Percentiles rank a stretch among this genome's conserved stretches.
Evolutionary conservation across 2,329 filamentous ascomycete genomes (phyloP).

Genomic region (Trichoderma koningii): DNA sequence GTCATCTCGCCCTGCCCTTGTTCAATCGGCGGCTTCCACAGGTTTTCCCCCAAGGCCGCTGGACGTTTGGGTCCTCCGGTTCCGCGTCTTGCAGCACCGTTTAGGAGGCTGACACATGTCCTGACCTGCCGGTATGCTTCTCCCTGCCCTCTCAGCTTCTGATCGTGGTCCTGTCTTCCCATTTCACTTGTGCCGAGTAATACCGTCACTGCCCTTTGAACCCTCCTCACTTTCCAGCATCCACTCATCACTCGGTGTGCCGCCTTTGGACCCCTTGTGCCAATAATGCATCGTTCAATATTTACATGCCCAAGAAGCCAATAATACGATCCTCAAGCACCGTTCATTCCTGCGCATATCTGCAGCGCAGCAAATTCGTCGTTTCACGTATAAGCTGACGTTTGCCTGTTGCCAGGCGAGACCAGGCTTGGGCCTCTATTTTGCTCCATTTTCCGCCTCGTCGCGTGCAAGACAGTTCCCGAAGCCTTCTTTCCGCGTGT

Average conservation of each 20-base stretch:
- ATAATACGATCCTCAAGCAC: not conserved
- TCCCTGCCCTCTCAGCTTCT: not conserved
- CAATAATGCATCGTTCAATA: slow-evolving; percentile 18
- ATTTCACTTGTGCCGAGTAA: not conserved
- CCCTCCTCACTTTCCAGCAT: slow-evolving; percentile 5
- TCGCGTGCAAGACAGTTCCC: not conserved
- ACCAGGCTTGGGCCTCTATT: slow-evolving; percentile 17
- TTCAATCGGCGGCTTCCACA: slow-evolving; percentile 14
- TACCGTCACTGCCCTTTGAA: not conserved
- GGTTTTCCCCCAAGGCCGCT: slow-evolving; percentile 1
- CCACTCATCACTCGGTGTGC: not conserved
- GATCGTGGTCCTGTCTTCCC: not conserved
- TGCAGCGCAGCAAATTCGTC: not conserved
- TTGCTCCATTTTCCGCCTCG: not conserved
- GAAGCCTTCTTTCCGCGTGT: not conserved
- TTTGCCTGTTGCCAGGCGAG: slow-evolving; percentile 12
- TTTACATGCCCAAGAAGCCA: not conserved
- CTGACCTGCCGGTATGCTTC: slow-evolving; percentile 24
- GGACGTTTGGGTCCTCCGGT: slow-evolving; percentile 14
- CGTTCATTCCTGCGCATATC: not conserved
- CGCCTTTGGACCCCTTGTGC: not conserved
- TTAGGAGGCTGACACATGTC: slow-evolving; percentile 25
- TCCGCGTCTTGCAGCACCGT: slow-evolving; percentile 10
- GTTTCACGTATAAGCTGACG: slow-evolving; percentile 18
- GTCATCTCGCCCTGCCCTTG: slow-evolving; percentile 13